Evolutionary conservation across 306 rosid species (phyloP), one percentile per base, ranked within the genome.

Genomic region (Prunus mongolica): DNA sequence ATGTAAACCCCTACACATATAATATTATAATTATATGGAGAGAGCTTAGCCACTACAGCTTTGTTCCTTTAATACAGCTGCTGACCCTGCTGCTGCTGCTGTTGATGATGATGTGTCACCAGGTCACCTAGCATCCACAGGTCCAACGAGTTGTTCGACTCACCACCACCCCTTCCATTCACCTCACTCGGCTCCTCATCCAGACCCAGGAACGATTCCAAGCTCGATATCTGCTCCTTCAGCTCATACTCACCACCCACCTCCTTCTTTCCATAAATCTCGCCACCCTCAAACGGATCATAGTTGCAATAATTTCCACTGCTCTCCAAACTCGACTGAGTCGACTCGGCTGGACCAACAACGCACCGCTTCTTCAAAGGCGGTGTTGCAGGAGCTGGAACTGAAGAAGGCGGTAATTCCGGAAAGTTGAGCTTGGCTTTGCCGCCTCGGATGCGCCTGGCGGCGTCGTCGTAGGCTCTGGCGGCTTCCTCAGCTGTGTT

Each of bases 341-440:
- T 63, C 10, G 65, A 27, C 65, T 60, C 38, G 16, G 45, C 46
- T 14, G 13, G 24, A 44, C 78, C 72, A 14, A 66, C n/a, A 24
- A 83, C 28, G 69, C 90, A 85, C 18, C 74, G 92, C 60, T 76
- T 88, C 87, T 91, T 89, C 0, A 86, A 80, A 0, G 70, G 81
- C 1, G 66, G 67, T 2, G 68, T 24, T 46, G 46, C 1, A 16
- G 71, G 72, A 0, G 14, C n/a, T 1, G 75, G 8, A 62, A 16
- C 12, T 10, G 69, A 60, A 2, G 49, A 2, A 7, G 12, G 1
- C 2, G 47, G 63, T 6, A 67, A 77, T 0, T 25, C 69, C 12
- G 89, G 63, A 66, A 95, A 95, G 77, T 95, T 95, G 84, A 92
- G 97, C 72, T 95, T 95, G 81, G 99, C 99, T 81, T 95, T 95